Percentiles rank a stretch among this genome's conserved stretches.
Conservation (phyloP, 2,329 filamentous ascomycete species). For the Phialemoniopsis sp. region DNA sequence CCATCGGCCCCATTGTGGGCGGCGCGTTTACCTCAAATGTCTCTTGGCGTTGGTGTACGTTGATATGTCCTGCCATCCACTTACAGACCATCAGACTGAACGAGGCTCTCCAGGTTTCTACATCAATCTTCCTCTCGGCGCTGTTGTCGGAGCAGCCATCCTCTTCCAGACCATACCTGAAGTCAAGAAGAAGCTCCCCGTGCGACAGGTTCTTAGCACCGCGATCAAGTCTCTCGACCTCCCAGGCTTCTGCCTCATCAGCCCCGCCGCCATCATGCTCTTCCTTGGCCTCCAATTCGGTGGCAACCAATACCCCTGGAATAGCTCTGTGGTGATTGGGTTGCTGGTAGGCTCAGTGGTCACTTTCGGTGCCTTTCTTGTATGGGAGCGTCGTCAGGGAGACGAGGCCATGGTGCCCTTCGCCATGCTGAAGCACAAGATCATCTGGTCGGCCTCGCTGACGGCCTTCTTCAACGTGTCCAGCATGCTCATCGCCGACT, state of each 20-base stretch:
- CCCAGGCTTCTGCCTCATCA: slow-evolving; percentile 35
- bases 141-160: slow-evolving; percentile 24
- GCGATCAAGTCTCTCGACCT: slow-evolving; percentile 33
- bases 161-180: slow-evolving; percentile 29
- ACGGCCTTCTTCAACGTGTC: slow-evolving; percentile 23
- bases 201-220: slow-evolving; percentile 14
- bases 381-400: slow-evolving; percentile 15
- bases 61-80: too few relatives aligned
- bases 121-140: slow-evolving; percentile 41
- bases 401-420: slow-evolving; percentile 18
- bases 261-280: slow-evolving; percentile 33
- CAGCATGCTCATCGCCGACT: slow-evolving; percentile 23
- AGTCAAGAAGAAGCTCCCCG: slow-evolving; percentile 24
- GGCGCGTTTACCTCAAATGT: slow-evolving; percentile 31
- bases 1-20: slow-evolving; percentile 41
- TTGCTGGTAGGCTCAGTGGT: background rate
- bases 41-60: slow-evolving; percentile 44
- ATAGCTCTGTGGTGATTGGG: slow-evolving; percentile 33
- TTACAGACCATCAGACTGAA: too few relatives aligned
- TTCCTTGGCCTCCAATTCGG: slow-evolving; percentile 42
- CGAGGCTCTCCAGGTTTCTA: too few relatives aligned
- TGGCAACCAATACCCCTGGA: slow-evolving; percentile 32
- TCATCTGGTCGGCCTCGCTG: slow-evolving; percentile 6
- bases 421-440: slow-evolving; percentile 10
- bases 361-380: slow-evolving; percentile 10